These are phyloP conservation scores for Colletotrichum sp. DNA, from an alignment of 2,329 filamentous ascomycete genomes.

Conservation along the genomic window DNA sequence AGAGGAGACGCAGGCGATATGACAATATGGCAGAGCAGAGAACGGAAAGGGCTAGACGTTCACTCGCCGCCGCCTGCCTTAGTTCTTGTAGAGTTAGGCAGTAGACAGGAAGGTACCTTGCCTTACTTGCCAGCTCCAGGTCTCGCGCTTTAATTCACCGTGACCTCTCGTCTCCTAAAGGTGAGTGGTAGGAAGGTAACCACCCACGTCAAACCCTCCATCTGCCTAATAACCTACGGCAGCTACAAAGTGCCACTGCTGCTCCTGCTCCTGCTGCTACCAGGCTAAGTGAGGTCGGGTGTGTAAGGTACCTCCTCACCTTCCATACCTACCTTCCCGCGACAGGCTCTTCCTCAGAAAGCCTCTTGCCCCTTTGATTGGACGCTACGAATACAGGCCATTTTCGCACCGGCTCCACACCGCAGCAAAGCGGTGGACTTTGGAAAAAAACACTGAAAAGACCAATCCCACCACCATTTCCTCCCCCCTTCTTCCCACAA, in stretches of 20 bases:
- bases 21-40: background rate
- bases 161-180: background rate
- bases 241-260: background rate
- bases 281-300: background rate
- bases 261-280: background rate
- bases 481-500: conserved; percentile 19
- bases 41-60: background rate
- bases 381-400: background rate
- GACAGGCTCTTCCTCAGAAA: conserved; percentile 4
- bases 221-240: background rate
- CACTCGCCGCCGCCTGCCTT: background rate
- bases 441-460: conserved; percentile 6
- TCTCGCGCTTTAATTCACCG: background rate
- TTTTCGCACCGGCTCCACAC: conserved; percentile 19
- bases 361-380: conserved; percentile 17
- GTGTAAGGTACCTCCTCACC: background rate
- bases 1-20: background rate
- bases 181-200: background rate
- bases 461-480: conserved; percentile 14
- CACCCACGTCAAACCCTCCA: background rate
- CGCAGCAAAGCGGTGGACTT: conserved; percentile 4
- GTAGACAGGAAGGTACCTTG: background rate
- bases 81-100: background rate
- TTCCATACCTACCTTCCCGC: background rate
- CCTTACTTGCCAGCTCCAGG: background rate